Evolutionary conservation across 2,329 filamentous ascomycete genomes (phyloP).

Genomic region (Beauveria scarabaeidicola): DNA sequence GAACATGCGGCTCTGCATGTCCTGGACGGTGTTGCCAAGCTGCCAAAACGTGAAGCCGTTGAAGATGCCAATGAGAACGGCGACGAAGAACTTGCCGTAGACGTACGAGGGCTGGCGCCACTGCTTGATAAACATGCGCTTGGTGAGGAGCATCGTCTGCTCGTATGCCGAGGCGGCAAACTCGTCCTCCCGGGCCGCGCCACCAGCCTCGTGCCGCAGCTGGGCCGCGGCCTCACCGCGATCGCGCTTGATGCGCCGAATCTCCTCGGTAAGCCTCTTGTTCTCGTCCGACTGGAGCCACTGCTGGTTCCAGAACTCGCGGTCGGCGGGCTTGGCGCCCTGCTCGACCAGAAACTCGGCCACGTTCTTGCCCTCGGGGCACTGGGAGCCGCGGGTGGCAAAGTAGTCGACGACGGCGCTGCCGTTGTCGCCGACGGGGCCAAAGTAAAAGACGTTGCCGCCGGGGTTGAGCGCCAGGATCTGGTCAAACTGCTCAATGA

Average conservation of each 20-base stretch:
- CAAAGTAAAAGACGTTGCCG: constrained; percentile 46
- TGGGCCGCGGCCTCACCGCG: constrained; percentile 15
- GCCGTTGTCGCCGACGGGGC: constrained; percentile 43
- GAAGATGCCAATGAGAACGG: constrained; percentile 65
- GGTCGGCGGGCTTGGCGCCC: constrained; percentile 28
- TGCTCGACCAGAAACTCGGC: constrained; percentile 43
- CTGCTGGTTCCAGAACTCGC: constrained; percentile 60
- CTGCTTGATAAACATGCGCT: constrained; percentile 62
- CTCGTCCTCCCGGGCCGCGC: constrained; percentile 32
- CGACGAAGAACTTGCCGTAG: constrained; percentile 67
- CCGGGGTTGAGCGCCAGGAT: constrained; percentile 45
- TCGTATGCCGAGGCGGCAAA: constrained; percentile 57
- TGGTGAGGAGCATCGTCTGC: constrained; percentile 59
- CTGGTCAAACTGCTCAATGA: constrained; percentile 50
- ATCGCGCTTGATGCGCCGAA: constrained; percentile 45
- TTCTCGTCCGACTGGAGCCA: constrained; percentile 61
- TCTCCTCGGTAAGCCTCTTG: constrained; percentile 51
- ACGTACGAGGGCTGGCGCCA: constrained; percentile 71
- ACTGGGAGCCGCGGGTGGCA: constrained; percentile 53
- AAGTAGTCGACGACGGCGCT: constrained; percentile 43
- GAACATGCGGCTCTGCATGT: constrained; percentile 74
- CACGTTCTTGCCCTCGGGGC: constrained; percentile 47
- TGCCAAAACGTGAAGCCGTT: constrained; percentile 73
- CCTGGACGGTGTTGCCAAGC: constrained; percentile 54
- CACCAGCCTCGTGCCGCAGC: constrained; percentile 18